A percentile compares a stretch with the other conserved stretches of the same genome.
phyloP scores from a whole-genome alignment of 2,329 filamentous ascomycete genomes.

The Chaetothyriales sp. region DNA sequence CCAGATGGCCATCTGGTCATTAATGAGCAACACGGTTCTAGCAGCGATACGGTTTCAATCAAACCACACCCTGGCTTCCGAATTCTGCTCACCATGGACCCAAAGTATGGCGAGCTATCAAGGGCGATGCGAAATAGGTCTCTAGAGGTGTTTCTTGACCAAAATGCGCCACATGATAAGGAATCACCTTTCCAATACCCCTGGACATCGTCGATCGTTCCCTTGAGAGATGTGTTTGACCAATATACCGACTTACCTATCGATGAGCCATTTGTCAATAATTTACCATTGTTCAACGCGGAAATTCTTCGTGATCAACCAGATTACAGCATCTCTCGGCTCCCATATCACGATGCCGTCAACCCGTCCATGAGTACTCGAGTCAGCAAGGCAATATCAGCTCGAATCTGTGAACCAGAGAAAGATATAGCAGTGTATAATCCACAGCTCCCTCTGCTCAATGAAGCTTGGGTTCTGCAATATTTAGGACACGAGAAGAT shows the following conservation, averaged over 20 bases:
- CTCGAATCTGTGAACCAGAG: not conserved
- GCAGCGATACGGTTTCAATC: conserved; percentile 61
- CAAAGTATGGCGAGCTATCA: conserved; percentile 81
- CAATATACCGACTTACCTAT: not conserved
- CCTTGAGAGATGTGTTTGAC: conserved; percentile 9
- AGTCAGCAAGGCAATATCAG: not conserved
- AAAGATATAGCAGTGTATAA: not conserved
- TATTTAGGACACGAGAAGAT: not conserved
- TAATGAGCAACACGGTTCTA: conserved; percentile 76
- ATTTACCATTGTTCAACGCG: not conserved
- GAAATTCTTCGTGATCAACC: not conserved
- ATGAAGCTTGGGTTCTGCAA: not conserved
- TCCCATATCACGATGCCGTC: not conserved
- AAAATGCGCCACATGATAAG: not conserved
- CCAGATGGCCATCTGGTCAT: conserved; percentile 76
- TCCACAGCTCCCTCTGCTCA: not conserved
- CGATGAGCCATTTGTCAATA: not conserved
- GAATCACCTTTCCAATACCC: conserved; percentile 7
- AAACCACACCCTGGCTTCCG: conserved; percentile 74
- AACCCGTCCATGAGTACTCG: not conserved
- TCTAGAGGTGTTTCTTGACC: conserved; percentile 62
- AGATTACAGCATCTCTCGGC: not conserved
- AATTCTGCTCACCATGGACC: conserved; percentile 86
- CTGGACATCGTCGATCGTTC: conserved; percentile 6
- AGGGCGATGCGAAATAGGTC: conserved; percentile 93